These are phyloP conservation scores for Nosema muscidifuracis DNA, from an alignment of 371 early-diverging fungal genomes.

Conservation along the genomic window DNA sequence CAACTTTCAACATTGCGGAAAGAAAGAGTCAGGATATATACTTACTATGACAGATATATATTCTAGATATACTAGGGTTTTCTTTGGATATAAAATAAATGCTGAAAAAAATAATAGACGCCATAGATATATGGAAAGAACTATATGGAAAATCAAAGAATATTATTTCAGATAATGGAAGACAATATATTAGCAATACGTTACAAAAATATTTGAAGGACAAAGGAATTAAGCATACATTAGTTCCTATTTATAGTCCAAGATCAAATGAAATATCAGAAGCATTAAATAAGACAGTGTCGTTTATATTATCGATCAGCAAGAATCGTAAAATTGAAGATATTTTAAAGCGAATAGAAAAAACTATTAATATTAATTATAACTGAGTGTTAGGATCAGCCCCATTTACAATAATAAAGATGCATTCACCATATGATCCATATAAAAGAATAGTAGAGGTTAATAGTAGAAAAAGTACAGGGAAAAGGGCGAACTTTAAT, in stretches of 20 bases:
- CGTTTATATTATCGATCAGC: neutral
- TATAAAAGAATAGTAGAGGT: too few species aligned
- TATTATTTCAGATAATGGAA: conserved; percentile 17
- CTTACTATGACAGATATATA: conserved; percentile 17
- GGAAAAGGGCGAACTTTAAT: too few species aligned
- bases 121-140: conserved; percentile 8
- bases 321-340: neutral
- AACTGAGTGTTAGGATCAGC: neutral
- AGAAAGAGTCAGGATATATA: conserved; percentile 1
- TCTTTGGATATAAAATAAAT: neutral
- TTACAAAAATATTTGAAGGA: neutral
- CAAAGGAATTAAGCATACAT: conserved; percentile 1
- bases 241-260: neutral
- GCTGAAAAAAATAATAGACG: neutral
- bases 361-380: neutral
- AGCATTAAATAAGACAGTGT: neutral
- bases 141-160: neutral
- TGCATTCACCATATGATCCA: too few species aligned
- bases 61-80: conserved; percentile 4
- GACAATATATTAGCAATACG: conserved; percentile 26
- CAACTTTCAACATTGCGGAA: neutral
- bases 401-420: neutral
- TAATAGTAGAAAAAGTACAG: too few species aligned
- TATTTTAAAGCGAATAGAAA: neutral
- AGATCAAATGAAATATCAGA: conserved; percentile 5